Evolutionary conservation across 2,329 filamentous ascomycete species (phyloP), one percentile per base, ranked within the genome.

Genomic region (Zymoseptoria ardabiliae): DNA sequence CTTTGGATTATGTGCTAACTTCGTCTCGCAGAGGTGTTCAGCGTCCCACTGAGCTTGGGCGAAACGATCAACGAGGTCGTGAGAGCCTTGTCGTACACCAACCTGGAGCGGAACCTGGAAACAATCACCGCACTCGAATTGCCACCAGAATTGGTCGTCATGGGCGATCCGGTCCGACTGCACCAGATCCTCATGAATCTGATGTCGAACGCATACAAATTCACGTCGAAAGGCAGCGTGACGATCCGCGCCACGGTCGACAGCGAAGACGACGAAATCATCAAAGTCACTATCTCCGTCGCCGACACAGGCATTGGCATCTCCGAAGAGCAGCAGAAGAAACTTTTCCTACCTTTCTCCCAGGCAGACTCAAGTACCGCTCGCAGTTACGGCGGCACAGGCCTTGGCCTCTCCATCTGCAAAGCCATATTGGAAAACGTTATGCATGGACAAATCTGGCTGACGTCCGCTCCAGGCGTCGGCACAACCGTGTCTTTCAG

Each of bases 381-480:
- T 57, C 82, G 92, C 56, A 94, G 91, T 70, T 97, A 96, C 67
- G 92, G 92, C 49, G 92, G 92, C 50, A 96, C 91, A 66, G 92
- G 92, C 22, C 84, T 97, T 2, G 92, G 92, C 1, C 80, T 97
- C 50, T 95, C 90, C 70, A 97, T 97, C 65, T 96, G 92, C 82
- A 96, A 96, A 75, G 92, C 90, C 0, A 85, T 97, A 50, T 91
- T 97, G 62, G 90, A 96, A 75, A 90, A 89, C 20, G 92, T 96
- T 75, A 92, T 97, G 83, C 86, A 90, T 62, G 92, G 92, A 50
- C 85, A 82, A 61, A 95, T 97, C 61, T 86, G 86, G 75, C 82
- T 97, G 1, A 88, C 94, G 62, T 94, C 89, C 63, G 80, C 84
- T 49, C 85, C 90, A 61, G 85, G 85, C 8, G 77, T 84, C 6